phyloP scores from a whole-genome alignment of 2,329 filamentous ascomycete species.

The Microcyclospora tardicrescens region DNA sequence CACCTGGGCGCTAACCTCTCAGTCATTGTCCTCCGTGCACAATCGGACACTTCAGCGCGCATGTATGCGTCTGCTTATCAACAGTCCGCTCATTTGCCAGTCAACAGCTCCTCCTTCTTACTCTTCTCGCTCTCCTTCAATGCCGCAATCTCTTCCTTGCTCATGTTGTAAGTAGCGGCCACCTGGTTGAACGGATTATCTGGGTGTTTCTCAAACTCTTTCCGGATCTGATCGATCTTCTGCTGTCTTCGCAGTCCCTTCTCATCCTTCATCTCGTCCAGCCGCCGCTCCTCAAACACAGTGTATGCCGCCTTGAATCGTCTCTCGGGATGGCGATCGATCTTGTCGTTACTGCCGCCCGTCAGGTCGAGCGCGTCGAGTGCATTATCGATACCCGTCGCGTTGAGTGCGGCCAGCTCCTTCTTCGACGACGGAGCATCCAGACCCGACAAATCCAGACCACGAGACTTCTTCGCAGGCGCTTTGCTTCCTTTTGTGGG shows the following conservation, averaged over 20 bases:
- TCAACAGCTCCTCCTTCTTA: slow-evolving; percentile 18
- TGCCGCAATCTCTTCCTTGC: slow-evolving; percentile 59
- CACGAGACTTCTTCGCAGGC: slow-evolving; percentile 41
- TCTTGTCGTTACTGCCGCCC: slow-evolving; percentile 46
- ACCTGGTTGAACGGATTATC: slow-evolving; percentile 95
- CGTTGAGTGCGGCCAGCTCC: slow-evolving; percentile 53
- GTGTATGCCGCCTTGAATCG: slow-evolving; percentile 77
- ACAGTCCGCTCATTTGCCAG: slow-evolving; percentile 3
- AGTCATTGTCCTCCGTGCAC: no score
- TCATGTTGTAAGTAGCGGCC: slow-evolving; percentile 60
- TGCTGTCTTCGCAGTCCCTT: slow-evolving; percentile 71
- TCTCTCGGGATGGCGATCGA: slow-evolving; percentile 81
- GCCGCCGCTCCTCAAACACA: slow-evolving; percentile 65
- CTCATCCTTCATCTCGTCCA: slow-evolving; percentile 77
- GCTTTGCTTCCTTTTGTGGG: slow-evolving; percentile 58
- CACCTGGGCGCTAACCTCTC: no score
- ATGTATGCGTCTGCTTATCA: no score
- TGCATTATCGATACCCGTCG: slow-evolving; percentile 83
- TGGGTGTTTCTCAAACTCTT: slow-evolving; percentile 88
- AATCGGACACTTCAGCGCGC: no score
- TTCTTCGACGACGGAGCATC: slow-evolving; percentile 41
- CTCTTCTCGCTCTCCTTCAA: slow-evolving; percentile 37
- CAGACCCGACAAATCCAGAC: slow-evolving; percentile 63
- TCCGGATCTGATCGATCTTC: slow-evolving; percentile 67
- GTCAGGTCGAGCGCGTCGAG: slow-evolving; percentile 71